These are phyloP conservation scores for Apiospora pterosperma DNA, from an alignment of 2,329 filamentous ascomycete genomes.

Conservation along the genomic window DNA sequence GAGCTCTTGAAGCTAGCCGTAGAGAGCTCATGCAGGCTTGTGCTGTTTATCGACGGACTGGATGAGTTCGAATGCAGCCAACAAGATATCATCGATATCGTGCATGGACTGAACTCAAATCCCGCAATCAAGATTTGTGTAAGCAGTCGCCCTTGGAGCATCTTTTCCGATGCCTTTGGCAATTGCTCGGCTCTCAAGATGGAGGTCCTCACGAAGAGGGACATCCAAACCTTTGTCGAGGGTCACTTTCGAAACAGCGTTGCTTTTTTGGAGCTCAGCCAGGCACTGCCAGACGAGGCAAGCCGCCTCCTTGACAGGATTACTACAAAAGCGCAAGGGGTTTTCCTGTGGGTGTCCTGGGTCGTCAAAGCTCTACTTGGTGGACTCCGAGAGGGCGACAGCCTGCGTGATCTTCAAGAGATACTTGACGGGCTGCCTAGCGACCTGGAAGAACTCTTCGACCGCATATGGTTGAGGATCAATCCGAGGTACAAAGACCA, in stretches of 20 bases:
- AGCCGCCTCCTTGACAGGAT: not conserved
- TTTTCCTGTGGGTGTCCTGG: not conserved
- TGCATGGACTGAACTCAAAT: not conserved
- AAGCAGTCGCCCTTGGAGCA: not conserved
- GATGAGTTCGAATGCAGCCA: not conserved
- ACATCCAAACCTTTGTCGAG: not conserved
- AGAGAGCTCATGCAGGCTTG: too few species aligned
- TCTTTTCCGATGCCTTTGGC: not conserved
- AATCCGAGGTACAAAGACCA: not conserved
- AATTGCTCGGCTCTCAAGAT: not conserved
- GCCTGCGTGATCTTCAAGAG: not conserved
- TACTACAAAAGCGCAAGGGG: not conserved
- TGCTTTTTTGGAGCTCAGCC: not conserved
- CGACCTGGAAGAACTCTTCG: not conserved
- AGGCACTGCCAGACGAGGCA: not conserved
- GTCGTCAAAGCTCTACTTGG: not conserved
- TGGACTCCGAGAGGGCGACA: not conserved
- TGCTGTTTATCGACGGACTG: slow-evolving; percentile 6
- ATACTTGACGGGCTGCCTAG: not conserved
- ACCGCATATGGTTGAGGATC: not conserved
- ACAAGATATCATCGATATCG: not conserved
- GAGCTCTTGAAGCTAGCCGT: not conserved
- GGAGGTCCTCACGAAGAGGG: not conserved
- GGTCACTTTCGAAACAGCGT: not conserved
- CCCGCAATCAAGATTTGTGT: not conserved